Evolutionary conservation across 768 basidiomycete genomes (phyloP), one percentile per base, ranked within the genome.

Genomic region (Mycena polygramma): DNA sequence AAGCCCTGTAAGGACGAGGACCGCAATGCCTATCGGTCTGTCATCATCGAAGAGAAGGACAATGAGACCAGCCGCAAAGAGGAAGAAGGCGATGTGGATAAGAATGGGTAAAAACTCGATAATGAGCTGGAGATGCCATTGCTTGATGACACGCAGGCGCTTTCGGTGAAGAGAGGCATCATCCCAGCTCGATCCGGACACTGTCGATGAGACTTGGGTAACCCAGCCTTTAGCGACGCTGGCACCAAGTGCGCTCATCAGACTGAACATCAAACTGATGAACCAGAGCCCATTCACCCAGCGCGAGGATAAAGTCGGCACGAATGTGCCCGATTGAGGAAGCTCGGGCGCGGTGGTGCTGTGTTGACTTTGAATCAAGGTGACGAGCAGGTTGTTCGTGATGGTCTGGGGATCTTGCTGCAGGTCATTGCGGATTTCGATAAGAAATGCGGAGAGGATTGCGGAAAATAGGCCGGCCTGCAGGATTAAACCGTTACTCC

Each of bases 251-350:
- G 59, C 59, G 36, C 45, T 61, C 26, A 9, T 49, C 26, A 61
- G 35, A 22, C 45, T 61, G 26, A 61, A 24, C n/a, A 61, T 13
- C 45, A 61, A 10, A 35, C 59, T 49, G 3, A 30, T 19, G 46
- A 61, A 61, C 59, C 59, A 61, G 19, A 61, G 59, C 11, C 59
- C 59, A n/a, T 61, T 61, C 19, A 61, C 46, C 59, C 59, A 61
- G 0, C 59, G 59, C 7, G 41, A 61, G 5, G 59, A 4, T 5
- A 61, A 61, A n/a, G n/a, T n/a, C n/a, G n/a, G n/a, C n/a, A n/a
- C n/a, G n/a, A n/a, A n/a, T n/a, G n/a, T n/a, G 7, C 30, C 4
- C 36, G 30, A 30, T n/a, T n/a, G n/a, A n/a, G n/a, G n/a, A n/a
- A n/a, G n/a, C n/a, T n/a, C n/a, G 14, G 9, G 17, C 45, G 10